Base-by-base conservation (phyloP, 768 basidiomycete genomes). In the Pleurotus citrinopileatus region DNA sequence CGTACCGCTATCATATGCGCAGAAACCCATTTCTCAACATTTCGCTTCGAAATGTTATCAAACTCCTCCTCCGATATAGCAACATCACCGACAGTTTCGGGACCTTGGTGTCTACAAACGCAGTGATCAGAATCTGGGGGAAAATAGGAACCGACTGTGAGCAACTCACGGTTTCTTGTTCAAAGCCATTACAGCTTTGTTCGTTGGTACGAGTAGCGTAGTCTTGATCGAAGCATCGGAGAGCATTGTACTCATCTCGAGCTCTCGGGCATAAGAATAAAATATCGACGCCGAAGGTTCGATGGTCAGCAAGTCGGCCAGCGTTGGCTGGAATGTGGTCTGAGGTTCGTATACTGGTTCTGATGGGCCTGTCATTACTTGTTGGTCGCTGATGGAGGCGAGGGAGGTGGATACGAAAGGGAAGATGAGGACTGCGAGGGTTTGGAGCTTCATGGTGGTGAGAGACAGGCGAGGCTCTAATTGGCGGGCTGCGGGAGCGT, bases 101-200 rank as follows among this genome's bases (percentile, higher is more conserved):
- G 73, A 3, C 78, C 82, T 71, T 88, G 76, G 58, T 91, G 87
- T 56, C 89, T 91, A 56, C 52, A n/a, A 20, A 28, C 22, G 2
- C 17, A 40, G 47, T 56, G 48, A 53, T 55, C 50, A 56, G 26
- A 19, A n/a, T 7, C 45, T 8, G 45, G 17, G n/a, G 36, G 45
- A 23, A 53, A 20, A 10, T 12, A 15, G 25, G 27, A 37, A n/a
- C 45, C 12, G 42, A 22, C 9, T 15, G 7, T 2, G n/a, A n/a
- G n/a, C 27, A 8, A 75, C 89, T 70, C 69, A 94, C 90, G 93
- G 93, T 69, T 94, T 94, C 62, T 83, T 72, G 2, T 83, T 66
- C 51, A 94, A 71, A 3, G 85, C 84, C 82, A 93, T 91, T 13
- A 94, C 83, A 7, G 91, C 93, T 67, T 87, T 89, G 68, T 96